Evolutionary conservation across 1,284 basidiomycete genomes (phyloP).

Genomic region (Stygiomarasmius scandens): DNA sequence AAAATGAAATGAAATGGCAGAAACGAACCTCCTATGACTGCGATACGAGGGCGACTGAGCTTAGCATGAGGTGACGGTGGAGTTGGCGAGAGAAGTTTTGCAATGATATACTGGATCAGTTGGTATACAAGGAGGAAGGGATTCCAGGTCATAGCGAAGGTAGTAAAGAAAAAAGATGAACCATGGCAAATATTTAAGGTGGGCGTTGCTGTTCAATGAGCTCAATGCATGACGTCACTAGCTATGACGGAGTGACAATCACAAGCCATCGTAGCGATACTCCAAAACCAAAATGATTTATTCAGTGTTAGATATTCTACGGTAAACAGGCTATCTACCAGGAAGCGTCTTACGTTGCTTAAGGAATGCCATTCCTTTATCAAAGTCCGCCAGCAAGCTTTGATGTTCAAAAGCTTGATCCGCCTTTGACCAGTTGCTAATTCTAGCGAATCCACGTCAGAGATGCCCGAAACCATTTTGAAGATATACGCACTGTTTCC

Average conservation of each 20-base stretch:
- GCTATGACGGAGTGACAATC: too few relatives aligned
- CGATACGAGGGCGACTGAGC: constrained; percentile 35
- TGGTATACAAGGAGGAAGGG: constrained; percentile 13
- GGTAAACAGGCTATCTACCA: too few relatives aligned
- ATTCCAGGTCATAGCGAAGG: constrained; percentile 7
- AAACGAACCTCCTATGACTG: constrained; percentile 57
- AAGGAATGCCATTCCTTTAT: not conserved
- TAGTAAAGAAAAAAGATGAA: not conserved
- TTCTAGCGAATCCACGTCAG: not conserved
- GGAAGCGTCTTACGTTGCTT: too few relatives aligned
- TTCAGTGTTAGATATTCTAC: too few relatives aligned
- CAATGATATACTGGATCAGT: constrained; percentile 8
- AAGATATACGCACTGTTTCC: constrained; percentile 45
- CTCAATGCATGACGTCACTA: too few relatives aligned
- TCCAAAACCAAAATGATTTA: too few relatives aligned
- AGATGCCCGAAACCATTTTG: too few relatives aligned
- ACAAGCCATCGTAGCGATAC: too few relatives aligned
- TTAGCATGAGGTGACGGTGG: constrained; percentile 13
- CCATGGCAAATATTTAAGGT: too few relatives aligned
- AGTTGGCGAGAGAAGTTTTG: constrained; percentile 10
- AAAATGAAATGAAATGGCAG: constrained; percentile 42
- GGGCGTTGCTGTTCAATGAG: too few relatives aligned
- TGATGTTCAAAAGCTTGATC: not conserved
- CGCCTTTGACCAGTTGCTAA: not conserved
- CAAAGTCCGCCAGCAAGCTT: constrained; percentile 3